Base-by-base conservation (phyloP, 2,329 filamentous ascomycete genomes). In the Xylariaceae sp. region DNA sequence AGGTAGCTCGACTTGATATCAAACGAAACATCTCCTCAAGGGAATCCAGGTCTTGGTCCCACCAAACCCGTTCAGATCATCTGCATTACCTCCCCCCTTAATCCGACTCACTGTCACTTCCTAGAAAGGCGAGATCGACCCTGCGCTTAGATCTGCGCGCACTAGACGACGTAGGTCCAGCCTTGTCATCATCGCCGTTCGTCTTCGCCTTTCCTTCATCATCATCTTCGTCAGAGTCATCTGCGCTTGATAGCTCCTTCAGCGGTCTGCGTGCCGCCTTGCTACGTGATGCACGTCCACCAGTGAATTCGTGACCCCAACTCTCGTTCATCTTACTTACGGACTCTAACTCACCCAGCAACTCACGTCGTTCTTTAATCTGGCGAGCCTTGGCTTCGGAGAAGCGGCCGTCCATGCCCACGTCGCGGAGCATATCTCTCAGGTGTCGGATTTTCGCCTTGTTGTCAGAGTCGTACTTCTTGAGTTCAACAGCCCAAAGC, bases 401-500 rank as follows among this genome's bases (percentile, higher is more conserved):
- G 74, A 91, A 97, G 13, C 93, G 85, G 0, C 92, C 93, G 1
- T 86, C 86, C 89, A 97, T 97, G 39, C 93, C 94, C 3, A 86
- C 80, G 35, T 96, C 91, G 39, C 81, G 80, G 30, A 99, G 81
- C 87, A 95, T 88, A 9, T 77, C 77, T 71, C 85, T 90, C 6
- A 99, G 80, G 71, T 97, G 90, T 55, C 80, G 81, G 62, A 97
- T 90, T 78, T 96, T 97, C 53, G 85, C 90, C 62, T 86, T 88
- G 3, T 82, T 72, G 23, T 92, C 89, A 57, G 87, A 83, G 1
- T 81, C 82, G 68, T 84, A 92, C 57, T 85, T 79, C 72, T 90
- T 90, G 34, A 99, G 81, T 74, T 97, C 91, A 64, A 88, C 86
- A 53, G 83, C 84, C 93, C 94, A 99, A 62, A 97, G 83, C 72